Evolutionary conservation across 129 eudicot species (phyloP).

Genomic region (Apium graveolens): DNA sequence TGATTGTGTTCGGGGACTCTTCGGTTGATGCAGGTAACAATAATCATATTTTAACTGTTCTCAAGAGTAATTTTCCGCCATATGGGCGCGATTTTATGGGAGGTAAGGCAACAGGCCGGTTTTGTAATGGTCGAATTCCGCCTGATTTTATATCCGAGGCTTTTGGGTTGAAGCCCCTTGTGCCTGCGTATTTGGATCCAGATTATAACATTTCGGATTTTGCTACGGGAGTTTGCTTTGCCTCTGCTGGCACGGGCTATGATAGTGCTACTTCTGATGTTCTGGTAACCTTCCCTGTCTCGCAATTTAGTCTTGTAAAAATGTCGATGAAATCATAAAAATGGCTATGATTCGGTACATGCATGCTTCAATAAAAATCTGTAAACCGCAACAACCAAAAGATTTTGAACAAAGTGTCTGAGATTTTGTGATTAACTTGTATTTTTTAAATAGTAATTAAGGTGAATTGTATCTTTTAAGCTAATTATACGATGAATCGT

Average conservation of each 20-base stretch:
- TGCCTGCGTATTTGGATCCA: constrained; percentile 16
- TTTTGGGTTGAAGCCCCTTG: constrained; percentile 7
- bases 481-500: background rate
- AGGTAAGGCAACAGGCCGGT: constrained; percentile 9
- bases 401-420: background rate
- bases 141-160: constrained; percentile 14
- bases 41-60: constrained; percentile 6
- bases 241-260: constrained; percentile 19
- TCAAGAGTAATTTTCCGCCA: constrained; percentile 11
- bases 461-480: background rate
- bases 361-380: background rate
- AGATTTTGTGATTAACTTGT: no score
- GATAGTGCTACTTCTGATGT: constrained; percentile 12
- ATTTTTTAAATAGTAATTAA: no score
- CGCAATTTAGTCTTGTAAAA: background rate
- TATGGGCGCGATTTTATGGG: constrained; percentile 17
- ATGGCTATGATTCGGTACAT: background rate
- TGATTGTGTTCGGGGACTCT: constrained; percentile 9
- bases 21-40: constrained; percentile 17
- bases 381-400: background rate
- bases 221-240: constrained; percentile 10
- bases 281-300: background rate
- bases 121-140: constrained; percentile 15
- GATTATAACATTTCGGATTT: background rate
- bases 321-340: background rate